Evolutionary conservation across 345 rosid genomes (phyloP).

Genomic region (Cochlearia excelsa): DNA sequence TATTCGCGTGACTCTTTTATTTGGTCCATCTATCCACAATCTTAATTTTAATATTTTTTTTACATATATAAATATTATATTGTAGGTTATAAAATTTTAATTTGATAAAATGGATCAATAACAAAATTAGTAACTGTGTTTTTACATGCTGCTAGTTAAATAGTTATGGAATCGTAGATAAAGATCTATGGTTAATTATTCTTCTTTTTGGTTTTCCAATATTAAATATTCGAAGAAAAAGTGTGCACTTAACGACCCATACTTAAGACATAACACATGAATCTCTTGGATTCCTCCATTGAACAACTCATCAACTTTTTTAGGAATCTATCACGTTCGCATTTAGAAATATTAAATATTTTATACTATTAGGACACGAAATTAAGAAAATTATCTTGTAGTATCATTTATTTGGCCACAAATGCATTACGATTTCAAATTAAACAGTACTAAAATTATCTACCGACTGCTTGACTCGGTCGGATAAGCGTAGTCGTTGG

Average conservation of each 20-base stretch:
- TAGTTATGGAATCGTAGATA: not conserved
- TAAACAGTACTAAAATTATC: too few relatives aligned
- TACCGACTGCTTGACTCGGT: too few relatives aligned
- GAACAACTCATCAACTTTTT: constrained; percentile 10
- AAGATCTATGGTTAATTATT: not conserved
- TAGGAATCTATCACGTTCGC: constrained; percentile 8
- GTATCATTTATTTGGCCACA: too few relatives aligned
- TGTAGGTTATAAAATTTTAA: too few relatives aligned
- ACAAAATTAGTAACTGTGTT: not conserved
- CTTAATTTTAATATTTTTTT: too few relatives aligned
- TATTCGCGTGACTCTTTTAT: constrained; percentile 16
- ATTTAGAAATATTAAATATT: not conserved
- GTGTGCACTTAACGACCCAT: constrained; percentile 1
- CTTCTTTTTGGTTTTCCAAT: not conserved
- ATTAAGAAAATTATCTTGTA: too few relatives aligned
- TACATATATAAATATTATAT: too few relatives aligned
- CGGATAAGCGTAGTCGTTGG: too few relatives aligned
- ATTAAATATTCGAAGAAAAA: not conserved
- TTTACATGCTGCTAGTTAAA: not conserved
- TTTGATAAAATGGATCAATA: too few relatives aligned
- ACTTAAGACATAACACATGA: constrained; percentile 28
- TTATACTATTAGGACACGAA: too few relatives aligned
- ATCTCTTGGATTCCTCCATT: constrained; percentile 31
- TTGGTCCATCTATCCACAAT: constrained; percentile 2
- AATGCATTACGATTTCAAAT: too few relatives aligned